Evolutionary conservation across 257 asterid species (phyloP), one percentile per base, ranked within the genome.

Genomic region (Paraleonurus japonicus): DNA sequence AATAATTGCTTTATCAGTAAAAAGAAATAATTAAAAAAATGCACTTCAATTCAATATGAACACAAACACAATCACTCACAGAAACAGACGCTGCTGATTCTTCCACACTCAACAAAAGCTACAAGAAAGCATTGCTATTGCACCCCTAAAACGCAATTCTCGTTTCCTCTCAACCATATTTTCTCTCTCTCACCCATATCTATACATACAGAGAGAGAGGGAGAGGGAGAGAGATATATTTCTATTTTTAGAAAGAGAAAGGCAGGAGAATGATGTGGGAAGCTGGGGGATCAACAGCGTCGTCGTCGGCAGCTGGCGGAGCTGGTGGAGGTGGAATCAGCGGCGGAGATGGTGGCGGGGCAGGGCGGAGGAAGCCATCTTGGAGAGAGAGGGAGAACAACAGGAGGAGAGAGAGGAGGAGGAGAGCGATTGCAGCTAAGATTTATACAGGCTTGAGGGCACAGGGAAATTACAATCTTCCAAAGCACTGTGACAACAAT

Each of bases 321-420:
- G 86, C 62, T 2, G 83, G 59, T 7, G 53, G 74, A 7, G 86
- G 59, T 2, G 83, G 59, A 7, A 33, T 47, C 26, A 67, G 59
- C 4, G 74, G 69, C 8, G 81, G 82, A 1, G 80, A 68, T 0
- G 76, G 81, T 1, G 79, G 84, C 3, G 81, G 75, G 0, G 70
- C 76, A 10, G 99, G 94, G 77, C 24, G 98, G 95, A 81, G 98
- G 87, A 92, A 88, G 82, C 99, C 99, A 0, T 92, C 98, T 1
- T 88, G 94, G 94, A 85, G 96, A 62, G 99, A 95, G 79, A 87
- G 99, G 58, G 99, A 95, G 84, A 95, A 95, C 60, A 95, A 95
- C 71, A 70, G 92, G 95, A 87, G 96, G 86, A 87, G 98, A 76
- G 98, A 95, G 85, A 85, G 97, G 81, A 80, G 98, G 72, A 82